A percentile compares a stretch with the other conserved stretches of the same genome.
These are phyloP conservation scores for Lachancea kluyveri DNA, from an alignment of 805 yeast species.

Conservation along the genomic window DNA sequence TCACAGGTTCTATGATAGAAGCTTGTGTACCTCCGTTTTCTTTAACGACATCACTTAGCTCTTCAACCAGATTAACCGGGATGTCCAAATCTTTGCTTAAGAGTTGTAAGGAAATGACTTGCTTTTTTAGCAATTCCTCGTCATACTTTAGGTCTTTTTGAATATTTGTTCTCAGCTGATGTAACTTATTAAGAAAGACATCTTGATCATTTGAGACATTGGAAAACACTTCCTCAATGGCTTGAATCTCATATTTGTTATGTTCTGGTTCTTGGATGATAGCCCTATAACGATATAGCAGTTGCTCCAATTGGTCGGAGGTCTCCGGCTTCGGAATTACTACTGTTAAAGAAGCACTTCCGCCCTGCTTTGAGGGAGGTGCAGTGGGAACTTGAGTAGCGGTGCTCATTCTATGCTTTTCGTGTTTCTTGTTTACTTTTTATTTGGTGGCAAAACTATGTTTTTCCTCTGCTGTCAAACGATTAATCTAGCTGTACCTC, in stretches of 20 bases:
- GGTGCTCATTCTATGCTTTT: conserved; percentile 2
- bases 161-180: conserved; percentile 24
- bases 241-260: conserved; percentile 34
- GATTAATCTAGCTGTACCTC: too few species aligned
- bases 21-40: conserved; percentile 2
- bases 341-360: background rate
- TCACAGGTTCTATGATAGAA: conserved; percentile 17
- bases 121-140: conserved; percentile 44
- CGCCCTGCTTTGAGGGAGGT: conserved; percentile 5
- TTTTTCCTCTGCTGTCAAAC: too few species aligned
- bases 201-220: conserved; percentile 38
- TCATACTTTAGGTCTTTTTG: conserved; percentile 33
- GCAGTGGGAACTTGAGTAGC: conserved; percentile 3
- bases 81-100: conserved; percentile 60
- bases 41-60: conserved; percentile 5
- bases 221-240: conserved; percentile 37
- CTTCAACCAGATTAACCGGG: conserved; percentile 45
- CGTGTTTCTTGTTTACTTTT: background rate
- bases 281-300: conserved; percentile 28
- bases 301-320: conserved; percentile 24
- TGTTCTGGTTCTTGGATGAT: conserved; percentile 21
- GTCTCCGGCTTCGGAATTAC: conserved; percentile 25
- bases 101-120: conserved; percentile 57
- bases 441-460: too few species aligned
- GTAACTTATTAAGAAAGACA: conserved; percentile 25